These are phyloP conservation scores for Alternaria longipes DNA, from an alignment of 2,329 filamentous ascomycete species.

Conservation along the genomic window DNA sequence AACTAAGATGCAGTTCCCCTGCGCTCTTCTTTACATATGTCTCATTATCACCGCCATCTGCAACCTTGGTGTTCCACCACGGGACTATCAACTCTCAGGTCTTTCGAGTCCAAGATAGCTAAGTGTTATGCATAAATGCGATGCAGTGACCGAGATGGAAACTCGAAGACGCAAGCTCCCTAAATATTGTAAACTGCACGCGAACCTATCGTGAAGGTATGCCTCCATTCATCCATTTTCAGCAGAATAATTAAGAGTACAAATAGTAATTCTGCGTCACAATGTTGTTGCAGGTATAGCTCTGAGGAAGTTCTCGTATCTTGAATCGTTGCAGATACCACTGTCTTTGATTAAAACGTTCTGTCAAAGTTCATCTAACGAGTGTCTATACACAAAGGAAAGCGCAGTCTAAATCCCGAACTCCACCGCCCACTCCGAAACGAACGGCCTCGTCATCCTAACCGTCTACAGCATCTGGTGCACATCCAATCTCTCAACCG, in stretches of 20 bases:
- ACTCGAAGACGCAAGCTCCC: not conserved
- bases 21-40: not conserved
- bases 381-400: conserved; percentile 9
- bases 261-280: not conserved
- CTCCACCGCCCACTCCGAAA: not conserved
- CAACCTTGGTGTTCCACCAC: not conserved
- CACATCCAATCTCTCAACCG: rapidly evolving
- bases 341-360: not conserved
- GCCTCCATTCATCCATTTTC: not conserved
- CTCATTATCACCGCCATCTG: not conserved
- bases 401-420: not conserved
- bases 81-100: not conserved
- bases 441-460: not conserved
- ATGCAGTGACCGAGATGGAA: not conserved
- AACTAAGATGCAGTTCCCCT: not conserved
- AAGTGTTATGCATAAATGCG: not conserved
- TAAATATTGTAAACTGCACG: not conserved
- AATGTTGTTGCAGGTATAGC: not conserved
- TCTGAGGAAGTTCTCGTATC: not conserved
- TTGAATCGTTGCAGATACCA: not conserved
- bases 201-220: not conserved
- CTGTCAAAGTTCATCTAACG: not conserved
- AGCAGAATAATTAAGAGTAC: not conserved
- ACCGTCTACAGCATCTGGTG: not conserved
- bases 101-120: not conserved